phyloP scores from a whole-genome alignment of 768 basidiomycete species.

The Hericium rajendrae region DNA sequence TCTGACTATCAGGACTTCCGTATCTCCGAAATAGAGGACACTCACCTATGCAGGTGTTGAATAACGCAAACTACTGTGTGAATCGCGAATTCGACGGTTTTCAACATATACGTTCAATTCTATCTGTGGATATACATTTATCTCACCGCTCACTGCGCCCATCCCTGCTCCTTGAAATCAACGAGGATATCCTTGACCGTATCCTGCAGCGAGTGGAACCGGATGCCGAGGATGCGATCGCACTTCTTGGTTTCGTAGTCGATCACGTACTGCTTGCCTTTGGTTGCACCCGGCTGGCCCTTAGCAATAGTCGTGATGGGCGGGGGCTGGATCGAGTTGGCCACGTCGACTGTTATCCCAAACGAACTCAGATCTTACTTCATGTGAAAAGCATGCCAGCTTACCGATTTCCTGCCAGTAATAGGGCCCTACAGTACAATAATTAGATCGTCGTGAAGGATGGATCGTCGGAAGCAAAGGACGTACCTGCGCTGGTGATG shows the following conservation, averaged over 20 bases:
- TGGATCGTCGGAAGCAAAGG: neutral
- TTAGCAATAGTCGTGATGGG: neutral
- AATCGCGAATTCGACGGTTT: no score
- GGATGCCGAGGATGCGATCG: neutral
- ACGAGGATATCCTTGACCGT: neutral
- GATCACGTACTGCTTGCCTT: neutral
- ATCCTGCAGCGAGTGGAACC: neutral
- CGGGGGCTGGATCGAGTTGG: neutral
- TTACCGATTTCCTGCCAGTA: conserved; percentile 3
- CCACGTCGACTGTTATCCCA: neutral
- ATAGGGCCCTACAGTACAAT: neutral
- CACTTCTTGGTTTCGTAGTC: neutral
- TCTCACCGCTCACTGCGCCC: neutral
- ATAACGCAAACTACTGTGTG: no score
- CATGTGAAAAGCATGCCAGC: neutral
- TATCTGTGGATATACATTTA: no score
- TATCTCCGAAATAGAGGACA: no score
- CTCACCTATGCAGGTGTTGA: no score
- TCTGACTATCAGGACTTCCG: no score
- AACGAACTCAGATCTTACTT: neutral
- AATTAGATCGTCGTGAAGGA: neutral
- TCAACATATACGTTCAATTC: no score
- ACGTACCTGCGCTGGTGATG: neutral
- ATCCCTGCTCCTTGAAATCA: neutral
- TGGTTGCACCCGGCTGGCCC: neutral